phyloP scores from a whole-genome alignment of 352 stramenopile species.

The Globisporangium polare region DNA sequence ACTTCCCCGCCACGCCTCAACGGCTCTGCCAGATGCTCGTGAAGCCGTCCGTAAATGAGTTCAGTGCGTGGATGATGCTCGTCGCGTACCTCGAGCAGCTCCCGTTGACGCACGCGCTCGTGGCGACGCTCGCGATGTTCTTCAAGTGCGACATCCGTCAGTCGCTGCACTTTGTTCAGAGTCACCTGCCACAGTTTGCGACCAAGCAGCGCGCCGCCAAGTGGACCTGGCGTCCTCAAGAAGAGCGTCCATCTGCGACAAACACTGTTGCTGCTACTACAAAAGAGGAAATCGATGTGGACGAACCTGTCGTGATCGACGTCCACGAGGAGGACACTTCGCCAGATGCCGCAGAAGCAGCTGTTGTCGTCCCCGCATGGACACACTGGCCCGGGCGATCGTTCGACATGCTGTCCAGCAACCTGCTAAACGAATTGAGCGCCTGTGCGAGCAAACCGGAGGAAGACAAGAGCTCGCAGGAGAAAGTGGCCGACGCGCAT shows the following conservation, averaged over 20 bases:
- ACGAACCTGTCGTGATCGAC: neutral
- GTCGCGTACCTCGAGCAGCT: slow-evolving; percentile 57
- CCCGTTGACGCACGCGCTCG: slow-evolving; percentile 28
- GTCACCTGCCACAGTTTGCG: slow-evolving; percentile 26
- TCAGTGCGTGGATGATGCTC: slow-evolving; percentile 59
- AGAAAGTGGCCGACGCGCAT: slow-evolving; percentile 34
- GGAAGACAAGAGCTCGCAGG: slow-evolving; percentile 33
- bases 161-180: slow-evolving; percentile 68
- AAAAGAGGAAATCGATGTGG: neutral
- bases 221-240: slow-evolving; percentile 17
- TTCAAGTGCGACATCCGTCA: slow-evolving; percentile 68
- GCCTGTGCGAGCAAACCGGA: slow-evolving; percentile 14
- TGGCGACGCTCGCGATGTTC: slow-evolving; percentile 41
- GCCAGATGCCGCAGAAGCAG: neutral
- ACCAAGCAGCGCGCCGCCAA: slow-evolving; percentile 9
- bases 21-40: slow-evolving; percentile 33
- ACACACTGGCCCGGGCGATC: slow-evolving; percentile 33
- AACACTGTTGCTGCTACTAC: neutral
- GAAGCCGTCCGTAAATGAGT: slow-evolving; percentile 52
- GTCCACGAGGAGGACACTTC: neutral
- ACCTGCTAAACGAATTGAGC: slow-evolving; percentile 42
- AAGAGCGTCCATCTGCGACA: neutral
- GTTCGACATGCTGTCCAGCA: slow-evolving; percentile 63
- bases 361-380: slow-evolving; percentile 38
- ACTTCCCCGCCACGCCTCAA: slow-evolving; percentile 49